Conservation (phyloP, 2,329 filamentous ascomycete genomes). For the Xylaria sp. region DNA sequence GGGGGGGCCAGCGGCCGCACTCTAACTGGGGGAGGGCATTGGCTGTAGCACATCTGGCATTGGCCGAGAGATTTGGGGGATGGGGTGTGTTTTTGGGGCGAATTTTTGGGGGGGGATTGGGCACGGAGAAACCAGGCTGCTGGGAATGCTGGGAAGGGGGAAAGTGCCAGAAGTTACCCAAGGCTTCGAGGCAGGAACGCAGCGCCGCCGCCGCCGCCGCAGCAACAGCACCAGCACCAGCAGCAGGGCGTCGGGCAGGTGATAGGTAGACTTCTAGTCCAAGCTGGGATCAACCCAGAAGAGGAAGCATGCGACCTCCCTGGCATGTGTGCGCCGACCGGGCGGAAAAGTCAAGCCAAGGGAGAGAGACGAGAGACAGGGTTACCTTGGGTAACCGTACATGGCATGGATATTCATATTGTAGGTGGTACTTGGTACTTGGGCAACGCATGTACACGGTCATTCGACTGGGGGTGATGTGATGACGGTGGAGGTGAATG, state of each 20-base stretch:
- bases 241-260: neutral
- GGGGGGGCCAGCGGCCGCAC: neutral
- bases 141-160: slow-evolving; percentile 11
- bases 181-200: neutral
- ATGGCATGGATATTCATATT: too few relatives aligned
- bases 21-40: neutral
- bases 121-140: slow-evolving; percentile 19
- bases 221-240: neutral
- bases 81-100: neutral
- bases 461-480: slow-evolving; percentile 6
- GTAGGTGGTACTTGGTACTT: neutral
- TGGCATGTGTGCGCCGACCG: neutral
- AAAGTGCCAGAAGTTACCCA: neutral
- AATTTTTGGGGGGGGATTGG: slow-evolving; percentile 27
- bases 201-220: neutral
- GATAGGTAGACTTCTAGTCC: slow-evolving; percentile 29
- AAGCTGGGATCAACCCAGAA: slow-evolving; percentile 37
- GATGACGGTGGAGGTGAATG: neutral
- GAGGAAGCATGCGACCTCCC: slow-evolving; percentile 29
- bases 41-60: neutral
- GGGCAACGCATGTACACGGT: neutral
- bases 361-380: slow-evolving; percentile 4
- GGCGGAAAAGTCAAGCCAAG: slow-evolving; percentile 29
- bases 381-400: slow-evolving; percentile 3
- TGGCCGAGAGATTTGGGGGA: slow-evolving; percentile 9